A percentile compares a stretch with the other conserved stretches of the same genome.
These are phyloP conservation scores for Ophiocordyceps unilateralis DNA, from an alignment of 2,329 filamentous ascomycete species.

Conservation along the genomic window DNA sequence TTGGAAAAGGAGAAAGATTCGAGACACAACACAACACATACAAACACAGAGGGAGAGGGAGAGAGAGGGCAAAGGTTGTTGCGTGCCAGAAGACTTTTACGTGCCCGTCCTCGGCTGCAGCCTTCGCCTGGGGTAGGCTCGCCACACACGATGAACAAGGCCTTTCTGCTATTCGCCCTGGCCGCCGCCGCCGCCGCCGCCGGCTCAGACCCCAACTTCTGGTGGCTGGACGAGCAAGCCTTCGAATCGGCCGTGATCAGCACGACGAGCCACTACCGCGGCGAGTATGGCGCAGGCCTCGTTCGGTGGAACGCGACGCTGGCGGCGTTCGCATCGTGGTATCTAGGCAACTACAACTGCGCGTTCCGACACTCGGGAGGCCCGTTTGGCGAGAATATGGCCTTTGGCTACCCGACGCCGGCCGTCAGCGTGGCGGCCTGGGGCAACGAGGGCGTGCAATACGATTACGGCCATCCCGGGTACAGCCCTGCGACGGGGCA, in stretches of 20 bases:
- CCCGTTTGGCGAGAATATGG: conserved; percentile 59
- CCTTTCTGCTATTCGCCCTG: not conserved
- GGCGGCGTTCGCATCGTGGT: conserved; percentile 34
- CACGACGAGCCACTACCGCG: conserved; percentile 49
- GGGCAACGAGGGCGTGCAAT: conserved; percentile 35
- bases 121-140: too few species aligned
- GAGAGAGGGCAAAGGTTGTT: too few species aligned
- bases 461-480: conserved; percentile 38
- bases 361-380: conserved; percentile 39
- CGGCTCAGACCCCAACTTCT: not conserved
- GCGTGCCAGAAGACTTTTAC: too few species aligned
- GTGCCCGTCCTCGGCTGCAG: too few species aligned
- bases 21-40: not conserved
- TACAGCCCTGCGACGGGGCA: conserved; percentile 47
- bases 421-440: conserved; percentile 45
- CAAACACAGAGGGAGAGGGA: too few species aligned
- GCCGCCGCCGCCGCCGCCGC: not conserved
- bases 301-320: conserved; percentile 51
- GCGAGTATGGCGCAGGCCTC: conserved; percentile 38
- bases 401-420: conserved; percentile 45
- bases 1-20: not conserved
- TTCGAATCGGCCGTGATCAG: conserved; percentile 42
- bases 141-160: not conserved
- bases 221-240: conserved; percentile 2
- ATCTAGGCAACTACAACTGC: conserved; percentile 24